phyloP scores from a whole-genome alignment of 371 early-diverging fungal species.

The Mortierella sp. region DNA sequence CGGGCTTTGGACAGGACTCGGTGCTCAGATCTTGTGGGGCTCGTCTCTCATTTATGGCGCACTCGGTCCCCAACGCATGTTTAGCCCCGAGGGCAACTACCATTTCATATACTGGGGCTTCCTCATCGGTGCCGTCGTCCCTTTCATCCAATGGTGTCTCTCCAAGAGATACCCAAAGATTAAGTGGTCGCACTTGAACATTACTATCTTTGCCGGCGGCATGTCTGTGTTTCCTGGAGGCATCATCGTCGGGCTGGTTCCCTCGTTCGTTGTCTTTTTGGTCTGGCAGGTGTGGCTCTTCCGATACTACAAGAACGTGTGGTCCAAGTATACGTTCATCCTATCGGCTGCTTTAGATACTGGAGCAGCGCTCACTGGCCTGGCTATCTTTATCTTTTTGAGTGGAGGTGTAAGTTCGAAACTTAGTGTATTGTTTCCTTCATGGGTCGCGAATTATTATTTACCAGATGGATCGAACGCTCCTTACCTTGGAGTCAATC shows the following conservation, averaged over 20 bases:
- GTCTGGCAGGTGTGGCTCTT: constrained; percentile 72
- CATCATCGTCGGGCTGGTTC: constrained; percentile 41
- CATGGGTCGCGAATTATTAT: background rate
- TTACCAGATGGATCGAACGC: background rate
- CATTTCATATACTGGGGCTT: constrained; percentile 61
- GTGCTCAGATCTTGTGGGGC: constrained; percentile 21
- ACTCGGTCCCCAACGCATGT: constrained; percentile 73
- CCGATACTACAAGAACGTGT: constrained; percentile 72
- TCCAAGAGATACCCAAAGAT: constrained; percentile 23
- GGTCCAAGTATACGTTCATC: constrained; percentile 78
- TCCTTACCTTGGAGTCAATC: background rate
- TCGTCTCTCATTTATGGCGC: constrained; percentile 61
- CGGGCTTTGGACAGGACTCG: constrained; percentile 20
- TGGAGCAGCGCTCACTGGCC: constrained; percentile 66
- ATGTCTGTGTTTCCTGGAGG: constrained; percentile 13
- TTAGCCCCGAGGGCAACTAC: constrained; percentile 68
- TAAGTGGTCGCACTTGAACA: constrained; percentile 22
- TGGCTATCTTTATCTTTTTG: constrained; percentile 65
- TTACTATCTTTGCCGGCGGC: constrained; percentile 8
- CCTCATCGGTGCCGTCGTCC: constrained; percentile 63
- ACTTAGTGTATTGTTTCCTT: background rate
- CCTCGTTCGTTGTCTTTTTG: constrained; percentile 41
- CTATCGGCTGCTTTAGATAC: constrained; percentile 80
- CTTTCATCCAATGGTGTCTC: constrained; percentile 42
- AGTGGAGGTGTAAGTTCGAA: background rate